Base-by-base conservation (phyloP, 2,329 filamentous ascomycete genomes). In the Aureobasidium sp. region DNA sequence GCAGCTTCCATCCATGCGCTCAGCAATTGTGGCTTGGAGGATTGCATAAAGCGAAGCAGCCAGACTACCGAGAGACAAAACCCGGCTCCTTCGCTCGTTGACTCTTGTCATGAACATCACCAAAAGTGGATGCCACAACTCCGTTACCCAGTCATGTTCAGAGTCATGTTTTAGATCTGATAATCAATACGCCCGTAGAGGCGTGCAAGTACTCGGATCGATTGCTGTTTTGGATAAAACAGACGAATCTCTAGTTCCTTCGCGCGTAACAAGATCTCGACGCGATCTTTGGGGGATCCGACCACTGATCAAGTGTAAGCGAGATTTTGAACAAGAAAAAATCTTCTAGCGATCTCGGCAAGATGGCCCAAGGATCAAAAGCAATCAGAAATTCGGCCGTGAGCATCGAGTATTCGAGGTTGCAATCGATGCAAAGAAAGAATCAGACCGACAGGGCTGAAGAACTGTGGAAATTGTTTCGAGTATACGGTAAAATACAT, bases 361-460 rank as follows among this genome's bases (percentile, higher is more conserved):
- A 39, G 10, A 26, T 7, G 17, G 23, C 37, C 53, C 46, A 36
- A 20, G 44, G 27, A 20, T 17, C 26, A 17, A 46, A 5, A 29
- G 17, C 15, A 10, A 8, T 12, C 26, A 32, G 36, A 42, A n/a
- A 34, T 8, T 34, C 10, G 9, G 1, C 23, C 8, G 26, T 42
- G 52, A 56, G 17, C 5, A 42, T 9, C n/a, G 32, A 29, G 37
- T 20, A 20, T 20, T 20, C 20, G 20, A 20, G 20, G 36, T 42
- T 7, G 3, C 3, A 4, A 20, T n/a, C 32, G 39, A 23, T 42
- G 15, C 9, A 37, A 12, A 20, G 32, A 5, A 42, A 32, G 15
- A 42, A 39, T n/a, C 47, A 26, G 27, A 15, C 42, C 41, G 53
- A 36, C 41, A 57, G 53, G 53, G 53, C 53, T 57, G 53, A 57